phyloP scores from a whole-genome alignment of 1,139 yeast genomes.

The Yamadazyma pseudoaaseri region DNA sequence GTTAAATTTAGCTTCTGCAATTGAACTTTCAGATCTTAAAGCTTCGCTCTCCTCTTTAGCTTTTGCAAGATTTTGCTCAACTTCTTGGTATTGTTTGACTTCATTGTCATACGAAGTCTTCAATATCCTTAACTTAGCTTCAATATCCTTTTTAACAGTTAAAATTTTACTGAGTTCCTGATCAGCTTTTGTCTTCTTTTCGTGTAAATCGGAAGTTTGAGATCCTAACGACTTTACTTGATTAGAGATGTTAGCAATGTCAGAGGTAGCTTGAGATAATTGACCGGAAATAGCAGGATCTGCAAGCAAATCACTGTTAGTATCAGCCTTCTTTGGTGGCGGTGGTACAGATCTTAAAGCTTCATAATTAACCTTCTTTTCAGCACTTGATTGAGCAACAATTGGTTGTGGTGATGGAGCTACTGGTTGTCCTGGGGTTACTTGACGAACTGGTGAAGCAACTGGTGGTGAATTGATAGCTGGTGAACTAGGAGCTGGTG shows the following conservation, averaged over 20 bases:
- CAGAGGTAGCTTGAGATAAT: conserved; percentile 77
- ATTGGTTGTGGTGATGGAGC: conserved; percentile 1
- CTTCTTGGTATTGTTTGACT: conserved; percentile 69
- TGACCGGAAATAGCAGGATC: conserved; percentile 63
- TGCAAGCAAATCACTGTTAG: conserved; percentile 53
- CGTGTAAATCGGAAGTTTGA: conserved; percentile 71
- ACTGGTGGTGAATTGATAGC: neutral
- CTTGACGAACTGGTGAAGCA: conserved; percentile 2
- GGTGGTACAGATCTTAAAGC: conserved; percentile 51
- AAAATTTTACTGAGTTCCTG: conserved; percentile 69
- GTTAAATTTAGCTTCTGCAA: conserved; percentile 79
- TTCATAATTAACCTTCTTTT: conserved; percentile 39
- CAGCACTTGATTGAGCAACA: conserved; percentile 2
- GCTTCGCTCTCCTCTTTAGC: conserved; percentile 72
- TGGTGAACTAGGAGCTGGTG: conserved; percentile 11
- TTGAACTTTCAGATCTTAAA: conserved; percentile 70
- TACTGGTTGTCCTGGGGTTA: conserved; percentile 4
- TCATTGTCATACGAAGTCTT: conserved; percentile 77
- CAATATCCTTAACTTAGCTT: conserved; percentile 62
- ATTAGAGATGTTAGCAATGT: conserved; percentile 81
- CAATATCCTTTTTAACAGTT: conserved; percentile 67
- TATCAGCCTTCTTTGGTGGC: conserved; percentile 27
- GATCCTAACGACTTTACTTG: conserved; percentile 76
- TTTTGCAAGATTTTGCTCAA: conserved; percentile 56
- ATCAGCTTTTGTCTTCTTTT: conserved; percentile 72